Conservation (phyloP, 2,329 filamentous ascomycete species). For the Ophiostoma ips region DNA sequence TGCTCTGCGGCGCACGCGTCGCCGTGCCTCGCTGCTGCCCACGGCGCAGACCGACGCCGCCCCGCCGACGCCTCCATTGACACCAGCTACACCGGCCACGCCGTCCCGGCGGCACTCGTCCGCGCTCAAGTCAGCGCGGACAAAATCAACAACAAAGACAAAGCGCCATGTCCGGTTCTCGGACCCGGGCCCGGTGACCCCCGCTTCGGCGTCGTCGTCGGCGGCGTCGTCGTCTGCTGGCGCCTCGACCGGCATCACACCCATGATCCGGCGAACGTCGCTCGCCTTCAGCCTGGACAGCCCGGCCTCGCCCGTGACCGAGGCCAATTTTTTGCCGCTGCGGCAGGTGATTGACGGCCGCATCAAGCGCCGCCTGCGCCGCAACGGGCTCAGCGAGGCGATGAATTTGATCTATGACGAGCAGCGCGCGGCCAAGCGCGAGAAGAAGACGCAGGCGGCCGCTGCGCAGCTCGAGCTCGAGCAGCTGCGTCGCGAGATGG, state of each 20-base stretch:
- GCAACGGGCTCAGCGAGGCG: conserved; percentile 44
- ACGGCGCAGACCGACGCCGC: conserved; percentile 5
- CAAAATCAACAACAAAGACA: background rate
- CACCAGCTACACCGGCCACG: conserved; percentile 10
- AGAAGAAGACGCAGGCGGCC: conserved; percentile 20
- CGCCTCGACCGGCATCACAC: conserved; percentile 40
- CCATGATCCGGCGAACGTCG: conserved; percentile 39
- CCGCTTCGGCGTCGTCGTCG: conserved; percentile 13
- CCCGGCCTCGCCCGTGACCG: conserved; percentile 20
- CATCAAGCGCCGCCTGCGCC: conserved; percentile 40
- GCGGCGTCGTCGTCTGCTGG: conserved; percentile 5
- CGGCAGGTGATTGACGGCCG: conserved; percentile 43
- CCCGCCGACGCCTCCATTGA: background rate
- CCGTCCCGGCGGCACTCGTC: conserved; percentile 16
- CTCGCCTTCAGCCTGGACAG: conserved; percentile 22
- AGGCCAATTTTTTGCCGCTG: conserved; percentile 34
- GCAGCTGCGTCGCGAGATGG: conserved; percentile 33
- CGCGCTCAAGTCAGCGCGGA: conserved; percentile 9
- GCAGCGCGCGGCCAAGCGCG: conserved; percentile 32
- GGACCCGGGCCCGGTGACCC: conserved; percentile 33
- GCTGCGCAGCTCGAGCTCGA: conserved; percentile 33
- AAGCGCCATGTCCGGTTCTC: conserved; percentile 46
- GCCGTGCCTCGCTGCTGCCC: conserved; percentile 22
- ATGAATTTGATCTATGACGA: conserved; percentile 38
- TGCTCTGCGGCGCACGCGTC: conserved; percentile 40